phyloP scores from a whole-genome alignment of 2,329 filamentous ascomycete genomes.

The Decorospora gaudefroyi region DNA sequence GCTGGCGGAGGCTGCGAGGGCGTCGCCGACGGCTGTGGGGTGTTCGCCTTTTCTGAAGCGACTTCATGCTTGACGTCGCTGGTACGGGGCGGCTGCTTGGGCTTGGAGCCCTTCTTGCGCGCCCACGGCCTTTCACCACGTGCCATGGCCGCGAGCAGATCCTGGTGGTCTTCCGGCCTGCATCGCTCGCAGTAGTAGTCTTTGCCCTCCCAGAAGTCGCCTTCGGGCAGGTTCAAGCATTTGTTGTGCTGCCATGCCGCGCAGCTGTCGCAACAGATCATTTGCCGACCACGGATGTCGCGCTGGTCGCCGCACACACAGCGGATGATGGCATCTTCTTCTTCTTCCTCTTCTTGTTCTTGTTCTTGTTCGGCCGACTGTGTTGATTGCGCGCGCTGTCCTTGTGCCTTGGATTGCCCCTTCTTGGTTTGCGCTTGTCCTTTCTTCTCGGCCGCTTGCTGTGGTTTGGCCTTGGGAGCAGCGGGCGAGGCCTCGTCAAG shows the following conservation, averaged over 20 bases:
- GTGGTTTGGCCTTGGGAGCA: constrained; percentile 54
- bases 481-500: constrained; percentile 46
- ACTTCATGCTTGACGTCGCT: constrained; percentile 63
- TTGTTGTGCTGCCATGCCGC: constrained; percentile 97
- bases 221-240: constrained; percentile 84
- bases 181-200: constrained; percentile 90
- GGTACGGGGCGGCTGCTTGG: constrained; percentile 65
- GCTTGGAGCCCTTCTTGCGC: constrained; percentile 61
- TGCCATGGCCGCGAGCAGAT: constrained; percentile 75
- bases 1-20: constrained; percentile 20
- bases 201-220: constrained; percentile 57
- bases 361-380: constrained; percentile 48
- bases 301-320: constrained; percentile 86
- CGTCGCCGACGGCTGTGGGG: constrained; percentile 23
- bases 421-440: constrained; percentile 53
- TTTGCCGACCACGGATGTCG: constrained; percentile 83
- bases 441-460: constrained; percentile 52
- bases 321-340: constrained; percentile 76
- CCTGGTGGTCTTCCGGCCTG: constrained; percentile 78
- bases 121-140: constrained; percentile 84
- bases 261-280: constrained; percentile 95
- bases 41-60: constrained; percentile 47
- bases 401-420: constrained; percentile 47
- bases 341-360: constrained; percentile 54
- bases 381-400: constrained; percentile 37